Percentiles rank a stretch among this genome's conserved stretches.
phyloP scores from a whole-genome alignment of 2,329 filamentous ascomycete genomes.

The Chrysosporium keratinophilum region DNA sequence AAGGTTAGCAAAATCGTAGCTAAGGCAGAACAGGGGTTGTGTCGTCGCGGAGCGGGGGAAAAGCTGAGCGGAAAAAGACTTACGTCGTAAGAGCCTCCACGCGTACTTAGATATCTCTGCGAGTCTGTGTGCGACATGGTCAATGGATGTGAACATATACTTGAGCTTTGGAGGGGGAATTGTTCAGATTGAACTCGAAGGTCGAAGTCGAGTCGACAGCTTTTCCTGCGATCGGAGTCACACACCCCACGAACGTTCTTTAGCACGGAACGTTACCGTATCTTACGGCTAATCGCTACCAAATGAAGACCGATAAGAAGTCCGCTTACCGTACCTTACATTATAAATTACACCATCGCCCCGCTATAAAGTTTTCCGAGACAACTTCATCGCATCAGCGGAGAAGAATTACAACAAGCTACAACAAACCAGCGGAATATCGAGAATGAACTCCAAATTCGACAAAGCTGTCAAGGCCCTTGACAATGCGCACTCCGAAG shows the following conservation, averaged over 20 bases:
- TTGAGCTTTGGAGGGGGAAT: not conserved
- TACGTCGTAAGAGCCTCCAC: conserved; percentile 54
- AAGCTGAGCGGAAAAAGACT: conserved; percentile 19
- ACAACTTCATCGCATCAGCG: not conserved
- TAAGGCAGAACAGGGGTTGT: no score
- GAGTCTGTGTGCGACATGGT: conserved; percentile 29
- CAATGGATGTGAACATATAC: not conserved
- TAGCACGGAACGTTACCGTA: not conserved
- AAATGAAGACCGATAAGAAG: not conserved
- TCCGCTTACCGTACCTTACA: conserved; percentile 4
- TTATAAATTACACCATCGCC: not conserved
- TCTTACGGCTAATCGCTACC: not conserved
- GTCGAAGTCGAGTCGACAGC: not conserved
- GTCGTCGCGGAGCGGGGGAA: not conserved
- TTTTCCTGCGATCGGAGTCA: conserved; percentile 7
- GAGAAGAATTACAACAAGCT: not conserved
- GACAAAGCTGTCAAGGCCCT: conserved; percentile 53
- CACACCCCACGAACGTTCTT: not conserved
- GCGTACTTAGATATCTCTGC: conserved; percentile 53
- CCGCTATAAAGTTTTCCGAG: not conserved
- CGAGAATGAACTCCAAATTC: conserved; percentile 26
- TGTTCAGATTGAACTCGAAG: not conserved
- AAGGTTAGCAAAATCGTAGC: not conserved
- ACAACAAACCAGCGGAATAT: not conserved
- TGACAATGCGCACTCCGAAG: conserved; percentile 59